Evolutionary conservation across 495 filamentous ascomycete genomes (phyloP).

Genomic region (Bacidia rubella): DNA sequence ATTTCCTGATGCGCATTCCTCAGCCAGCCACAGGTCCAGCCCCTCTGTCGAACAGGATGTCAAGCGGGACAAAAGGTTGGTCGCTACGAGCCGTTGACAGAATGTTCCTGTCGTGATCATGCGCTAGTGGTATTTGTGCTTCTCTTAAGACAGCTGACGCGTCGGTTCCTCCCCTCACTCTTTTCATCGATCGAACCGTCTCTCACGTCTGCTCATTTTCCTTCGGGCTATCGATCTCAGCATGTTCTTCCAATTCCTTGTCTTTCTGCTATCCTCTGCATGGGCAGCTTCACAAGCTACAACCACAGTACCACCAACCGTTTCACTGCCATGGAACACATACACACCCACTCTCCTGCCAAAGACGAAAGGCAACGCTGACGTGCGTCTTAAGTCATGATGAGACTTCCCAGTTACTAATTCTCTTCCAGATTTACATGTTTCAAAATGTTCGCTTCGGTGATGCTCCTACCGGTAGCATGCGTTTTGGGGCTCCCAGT

Average conservation of each 20-base stretch:
- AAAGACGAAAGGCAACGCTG: neutral
- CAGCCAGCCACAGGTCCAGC: too few species aligned
- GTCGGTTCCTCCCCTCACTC: too few species aligned
- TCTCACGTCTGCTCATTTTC: too few species aligned
- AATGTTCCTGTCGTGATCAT: too few species aligned
- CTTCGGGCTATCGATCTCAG: too few species aligned
- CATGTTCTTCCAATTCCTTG: too few species aligned
- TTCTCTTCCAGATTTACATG: neutral
- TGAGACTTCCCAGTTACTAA: neutral
- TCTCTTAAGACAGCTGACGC: neutral
- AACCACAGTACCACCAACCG: neutral
- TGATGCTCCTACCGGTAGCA: neutral
- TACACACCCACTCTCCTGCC: neutral
- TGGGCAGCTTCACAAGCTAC: neutral
- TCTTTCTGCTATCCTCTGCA: neutral
- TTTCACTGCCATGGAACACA: neutral
- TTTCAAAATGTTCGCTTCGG: constrained; percentile 13
- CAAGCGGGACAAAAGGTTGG: too few species aligned
- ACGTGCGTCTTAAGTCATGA: neutral
- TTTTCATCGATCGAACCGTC: too few species aligned
- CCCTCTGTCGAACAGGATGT: too few species aligned
- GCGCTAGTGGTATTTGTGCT: neutral
- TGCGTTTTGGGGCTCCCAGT: constrained; percentile 1
- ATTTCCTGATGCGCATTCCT: too few species aligned
- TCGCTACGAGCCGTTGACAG: too few species aligned